Evolutionary conservation across 345 rosid genomes (phyloP), one percentile per base, ranked within the genome.

Genomic region (Gossypium thurberi): DNA sequence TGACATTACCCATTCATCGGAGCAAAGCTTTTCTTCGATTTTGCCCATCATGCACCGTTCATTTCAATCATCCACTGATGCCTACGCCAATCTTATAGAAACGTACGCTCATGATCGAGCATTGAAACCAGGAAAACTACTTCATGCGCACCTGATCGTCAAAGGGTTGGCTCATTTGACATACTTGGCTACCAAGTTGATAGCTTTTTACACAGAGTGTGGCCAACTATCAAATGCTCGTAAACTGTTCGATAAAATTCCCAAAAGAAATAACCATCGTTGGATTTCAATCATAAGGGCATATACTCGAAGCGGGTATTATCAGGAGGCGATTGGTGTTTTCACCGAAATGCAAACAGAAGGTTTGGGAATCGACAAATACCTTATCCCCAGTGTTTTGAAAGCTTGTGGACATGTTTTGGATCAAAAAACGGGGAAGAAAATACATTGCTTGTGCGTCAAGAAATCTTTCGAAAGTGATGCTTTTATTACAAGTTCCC

Each of bases 161-260:
- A 74, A 73, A 33, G 91, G 97, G 7, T 58, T 83, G 26, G 47
- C 81, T 68, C 62, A 61, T 4, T 69, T 74, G 57, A 81, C 85
- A 50, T 74, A 72, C 52, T 69, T 84, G 25, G 86, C 93, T 50
- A 68, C 84, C 70, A 89, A 86, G 82, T 85, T 92, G 74, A 81
- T 88, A 2, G 13, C 74, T 0, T 78, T 90, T 65, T 93, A 93
- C 26, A 57, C 71, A 0, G 84, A 84, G 58, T 82, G 87, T 75
- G 87, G 78, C 18, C 83, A 79, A 25, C 20, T 79, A 43, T 3
- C 28, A 1, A 70, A 77, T 69, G 97, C 97, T 8, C 84, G 82
- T 52, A 87, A 86, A 23, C 42, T 91, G 92, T 94, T 91, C 74
- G 95, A 91, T 74, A 73, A 77, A 86, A 88, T 92, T 76, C 90